Conservation (phyloP, 2,329 filamentous ascomycete species). For the Arthrinium phaeospermum region DNA sequence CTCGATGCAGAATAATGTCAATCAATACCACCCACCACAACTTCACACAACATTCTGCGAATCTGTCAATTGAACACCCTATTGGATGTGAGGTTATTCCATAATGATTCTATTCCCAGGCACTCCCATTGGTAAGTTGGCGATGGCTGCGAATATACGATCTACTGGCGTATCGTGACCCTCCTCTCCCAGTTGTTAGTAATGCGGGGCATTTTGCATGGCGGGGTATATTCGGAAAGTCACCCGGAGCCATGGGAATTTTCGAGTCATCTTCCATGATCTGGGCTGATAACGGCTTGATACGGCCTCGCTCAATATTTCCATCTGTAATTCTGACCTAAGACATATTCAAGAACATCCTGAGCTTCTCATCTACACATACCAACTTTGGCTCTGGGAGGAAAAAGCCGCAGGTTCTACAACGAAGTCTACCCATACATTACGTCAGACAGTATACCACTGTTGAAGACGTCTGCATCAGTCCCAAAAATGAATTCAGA, state of each 20-base stretch:
- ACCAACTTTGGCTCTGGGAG: neutral
- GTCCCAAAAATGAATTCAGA: constrained; percentile 44
- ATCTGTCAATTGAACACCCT: neutral
- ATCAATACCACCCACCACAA: constrained; percentile 17
- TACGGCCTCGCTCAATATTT: neutral
- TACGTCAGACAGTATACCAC: neutral
- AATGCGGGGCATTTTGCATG: constrained; percentile 23
- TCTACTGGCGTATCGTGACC: neutral
- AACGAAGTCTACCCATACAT: neutral
- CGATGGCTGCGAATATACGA: neutral
- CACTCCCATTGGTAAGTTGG: neutral
- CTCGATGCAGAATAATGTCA: constrained; percentile 21
- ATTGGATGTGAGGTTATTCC: neutral
- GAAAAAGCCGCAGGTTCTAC: neutral
- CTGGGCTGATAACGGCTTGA: constrained; percentile 19
- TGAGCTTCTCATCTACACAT: neutral
- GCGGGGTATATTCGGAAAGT: constrained; percentile 20
- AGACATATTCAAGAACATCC: neutral
- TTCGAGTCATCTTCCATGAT: constrained; percentile 22
- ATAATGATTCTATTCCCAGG: neutral
- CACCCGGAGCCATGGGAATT: constrained; percentile 16
- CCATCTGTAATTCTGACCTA: neutral
- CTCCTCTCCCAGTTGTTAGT: neutral
- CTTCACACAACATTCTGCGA: neutral
- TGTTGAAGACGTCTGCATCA: neutral